Evolutionary conservation across 371 early-diverging fungal species (phyloP).

Genomic region (Phascolomyces articulosus): DNA sequence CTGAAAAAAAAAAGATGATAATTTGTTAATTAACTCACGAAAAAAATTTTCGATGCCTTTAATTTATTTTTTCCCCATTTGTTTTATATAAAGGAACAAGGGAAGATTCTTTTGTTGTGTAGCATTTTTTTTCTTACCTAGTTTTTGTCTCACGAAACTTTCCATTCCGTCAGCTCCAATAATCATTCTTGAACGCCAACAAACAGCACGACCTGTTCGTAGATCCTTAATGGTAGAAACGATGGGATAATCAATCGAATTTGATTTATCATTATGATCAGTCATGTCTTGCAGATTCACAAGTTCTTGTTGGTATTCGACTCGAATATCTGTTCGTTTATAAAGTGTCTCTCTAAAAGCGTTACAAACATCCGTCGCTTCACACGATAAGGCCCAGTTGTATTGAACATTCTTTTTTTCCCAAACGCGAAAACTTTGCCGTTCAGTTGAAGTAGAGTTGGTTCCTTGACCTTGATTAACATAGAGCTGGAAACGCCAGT

Average conservation of each 20-base stretch:
- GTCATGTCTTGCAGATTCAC: constrained; percentile 31
- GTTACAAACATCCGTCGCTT: constrained; percentile 16
- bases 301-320: constrained; percentile 33
- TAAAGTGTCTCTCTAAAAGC: constrained; percentile 20
- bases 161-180: constrained; percentile 40
- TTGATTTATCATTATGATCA: constrained; percentile 1
- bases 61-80: too few relatives aligned
- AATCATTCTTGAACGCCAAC: constrained; percentile 29
- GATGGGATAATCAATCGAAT: constrained; percentile 14
- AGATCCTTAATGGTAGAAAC: constrained; percentile 25
- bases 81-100: too few relatives aligned
- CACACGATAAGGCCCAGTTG: constrained; percentile 30
- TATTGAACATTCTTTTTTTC: constrained; percentile 30
- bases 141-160: constrained; percentile 37
- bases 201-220: constrained; percentile 19
- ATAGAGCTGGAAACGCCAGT: constrained; percentile 33
- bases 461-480: constrained; percentile 20
- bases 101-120: not conserved
- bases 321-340: constrained; percentile 16
- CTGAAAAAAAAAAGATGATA: too few relatives aligned
- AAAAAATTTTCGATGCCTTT: too few relatives aligned
- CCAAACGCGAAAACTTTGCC: constrained; percentile 33
- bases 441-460: constrained; percentile 15
- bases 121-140: too few relatives aligned
- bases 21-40: too few relatives aligned